These are phyloP conservation scores for Albophoma yamanashiensis DNA, from an alignment of 2,329 filamentous ascomycete genomes.

Conservation along the genomic window DNA sequence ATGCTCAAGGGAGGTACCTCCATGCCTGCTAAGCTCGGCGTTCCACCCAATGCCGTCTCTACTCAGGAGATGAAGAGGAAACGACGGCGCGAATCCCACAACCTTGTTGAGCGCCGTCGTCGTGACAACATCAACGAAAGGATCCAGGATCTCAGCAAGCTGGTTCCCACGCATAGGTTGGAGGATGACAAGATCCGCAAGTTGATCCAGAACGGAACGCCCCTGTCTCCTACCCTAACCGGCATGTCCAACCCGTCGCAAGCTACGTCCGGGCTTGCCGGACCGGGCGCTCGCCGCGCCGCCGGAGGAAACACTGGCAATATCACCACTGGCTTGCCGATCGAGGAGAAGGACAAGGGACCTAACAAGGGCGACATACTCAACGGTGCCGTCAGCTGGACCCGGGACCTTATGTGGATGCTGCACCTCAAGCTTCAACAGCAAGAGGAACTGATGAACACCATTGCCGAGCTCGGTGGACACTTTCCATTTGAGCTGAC, in stretches of 20 bases:
- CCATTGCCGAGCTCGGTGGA: slow-evolving; percentile 61
- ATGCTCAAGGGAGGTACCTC: slow-evolving; percentile 81
- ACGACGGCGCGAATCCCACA: slow-evolving; percentile 86
- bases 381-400: slow-evolving; percentile 95
- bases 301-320: slow-evolving; percentile 60
- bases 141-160: slow-evolving; percentile 89
- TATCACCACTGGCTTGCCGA: slow-evolving; percentile 83
- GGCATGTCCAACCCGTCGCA: slow-evolving; percentile 58
- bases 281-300: slow-evolving; percentile 72
- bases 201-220: slow-evolving; percentile 83
- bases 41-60: slow-evolving; percentile 44
- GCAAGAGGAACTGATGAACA: slow-evolving; percentile 75
- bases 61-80: slow-evolving; percentile 91
- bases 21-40: slow-evolving; percentile 74
- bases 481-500: slow-evolving; percentile 71
- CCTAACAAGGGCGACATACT: slow-evolving; percentile 98
- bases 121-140: slow-evolving; percentile 98
- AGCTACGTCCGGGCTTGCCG: slow-evolving; percentile 80
- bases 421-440: slow-evolving; percentile 81
- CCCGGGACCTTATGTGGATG: slow-evolving; percentile 95
- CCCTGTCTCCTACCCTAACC: slow-evolving; percentile 72
- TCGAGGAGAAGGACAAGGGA: slow-evolving; percentile 97
- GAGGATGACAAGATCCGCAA: slow-evolving; percentile 97
- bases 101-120: slow-evolving; percentile 86
- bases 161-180: slow-evolving; percentile 83